Conservation (phyloP, 1,284 basidiomycete species). For the Ustilago curta region DNA sequence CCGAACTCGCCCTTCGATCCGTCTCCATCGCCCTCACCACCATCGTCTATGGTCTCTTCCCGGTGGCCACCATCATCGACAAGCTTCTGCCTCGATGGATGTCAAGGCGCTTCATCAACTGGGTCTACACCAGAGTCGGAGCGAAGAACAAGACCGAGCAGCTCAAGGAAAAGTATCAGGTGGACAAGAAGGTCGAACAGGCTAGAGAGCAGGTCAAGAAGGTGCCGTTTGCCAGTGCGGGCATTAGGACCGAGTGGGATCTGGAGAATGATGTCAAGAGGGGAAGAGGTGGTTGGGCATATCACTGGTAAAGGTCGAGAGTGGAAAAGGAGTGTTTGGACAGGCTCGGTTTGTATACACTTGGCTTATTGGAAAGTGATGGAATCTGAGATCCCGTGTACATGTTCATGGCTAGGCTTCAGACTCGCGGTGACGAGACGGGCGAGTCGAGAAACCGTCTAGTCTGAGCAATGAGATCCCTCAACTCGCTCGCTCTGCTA, state of each 20-base stretch:
- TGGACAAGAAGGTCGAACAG: conserved; percentile 41
- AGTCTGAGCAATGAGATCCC: conserved; percentile 31
- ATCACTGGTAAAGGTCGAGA: conserved; percentile 31
- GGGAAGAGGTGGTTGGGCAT: conserved; percentile 49
- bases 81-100: conserved; percentile 53
- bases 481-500: conserved; percentile 16
- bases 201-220: conserved; percentile 50
- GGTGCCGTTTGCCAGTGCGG: conserved; percentile 57
- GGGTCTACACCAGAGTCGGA: conserved; percentile 53
- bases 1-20: conserved; percentile 55
- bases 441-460: conserved; percentile 29
- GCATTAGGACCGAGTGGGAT: conserved; percentile 58
- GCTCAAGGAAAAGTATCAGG: conserved; percentile 43
- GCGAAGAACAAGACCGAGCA: conserved; percentile 46
- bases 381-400: not conserved
- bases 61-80: conserved; percentile 53
- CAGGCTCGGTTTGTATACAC: not conserved
- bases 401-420: not conserved
- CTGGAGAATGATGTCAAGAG: conserved; percentile 40
- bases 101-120: conserved; percentile 42
- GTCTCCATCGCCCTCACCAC: conserved; percentile 46
- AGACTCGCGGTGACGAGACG: not conserved
- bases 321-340: not conserved
- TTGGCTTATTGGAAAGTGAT: not conserved
- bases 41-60: conserved; percentile 55